Base-by-base conservation (phyloP, 768 basidiomycete genomes). In the Mycena haematopus region DNA sequence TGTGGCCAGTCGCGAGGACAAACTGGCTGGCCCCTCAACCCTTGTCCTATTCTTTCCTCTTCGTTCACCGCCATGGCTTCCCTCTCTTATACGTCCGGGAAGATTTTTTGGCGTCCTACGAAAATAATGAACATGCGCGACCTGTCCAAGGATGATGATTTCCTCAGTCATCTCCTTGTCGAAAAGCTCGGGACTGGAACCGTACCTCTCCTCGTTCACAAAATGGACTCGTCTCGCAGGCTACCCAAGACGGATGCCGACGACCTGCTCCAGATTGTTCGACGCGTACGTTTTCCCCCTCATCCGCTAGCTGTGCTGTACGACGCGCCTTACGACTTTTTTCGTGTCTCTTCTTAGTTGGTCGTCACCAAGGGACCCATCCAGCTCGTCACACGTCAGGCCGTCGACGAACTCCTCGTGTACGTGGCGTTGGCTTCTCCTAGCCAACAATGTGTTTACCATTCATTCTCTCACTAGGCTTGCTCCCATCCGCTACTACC, bases 61-160 rank as follows among this genome's bases (percentile, higher is more conserved):
- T 67, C 52, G 50, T 59, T 66, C 69, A 63, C 55, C 50, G 65
- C 49, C 56, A 56, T 69, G 61, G 31, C 63, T 40, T 62, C 58
- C 51, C 71, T 68, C 56, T 63, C 62, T 58, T 62, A 56, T 59
- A 27, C 60, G 6, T 50, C 65, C 65, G 52, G 67, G 42, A 56
- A 71, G 60, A 70, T 88, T 60, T 69, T 77, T 77, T 93, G 92
- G 92, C 86, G 89, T 45, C 88, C 88, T 21, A 93, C 91, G 52
- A 93, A 91, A 81, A 88, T 91, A 69, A 94, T 94, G 92, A 91
- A 92, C 79, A 90, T 92, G 83, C 85, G 85, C 76, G 93, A 95
- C 85, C 85, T 95, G 64, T 91, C 92, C 71, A 88, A 86, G 75
- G 93, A 95, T 78, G 93, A 95, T 75, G 93, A 95, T 77, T 94